A percentile compares a stretch with the other conserved stretches of the same genome.
These are phyloP conservation scores for Celoporthe dispersa DNA, from an alignment of 2,329 filamentous ascomycete species.

Conservation along the genomic window DNA sequence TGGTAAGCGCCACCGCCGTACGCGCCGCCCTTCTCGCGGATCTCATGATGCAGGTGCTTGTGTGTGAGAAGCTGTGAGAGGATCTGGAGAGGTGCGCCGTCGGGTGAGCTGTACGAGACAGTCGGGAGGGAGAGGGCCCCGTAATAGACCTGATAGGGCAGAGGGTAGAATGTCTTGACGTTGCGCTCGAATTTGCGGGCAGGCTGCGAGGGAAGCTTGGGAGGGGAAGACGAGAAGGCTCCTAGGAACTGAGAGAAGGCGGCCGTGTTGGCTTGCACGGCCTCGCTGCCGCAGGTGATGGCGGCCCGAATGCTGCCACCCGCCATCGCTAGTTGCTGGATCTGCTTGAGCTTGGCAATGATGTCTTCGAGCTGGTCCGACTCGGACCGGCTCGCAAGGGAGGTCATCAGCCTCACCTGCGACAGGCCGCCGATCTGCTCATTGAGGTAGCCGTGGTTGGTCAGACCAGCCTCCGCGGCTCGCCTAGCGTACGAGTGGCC, in stretches of 20 bases:
- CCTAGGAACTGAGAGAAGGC: constrained; percentile 74
- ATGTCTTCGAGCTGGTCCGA: constrained; percentile 74
- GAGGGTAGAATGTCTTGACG: constrained; percentile 83
- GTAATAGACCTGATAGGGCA: constrained; percentile 98
- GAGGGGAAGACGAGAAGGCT: constrained; percentile 54
- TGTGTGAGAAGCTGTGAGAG: constrained; percentile 92
- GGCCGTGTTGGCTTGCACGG: constrained; percentile 69
- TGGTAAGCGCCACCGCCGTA: constrained; percentile 92
- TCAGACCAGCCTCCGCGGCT: constrained; percentile 80
- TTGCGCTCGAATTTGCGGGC: constrained; percentile 48
- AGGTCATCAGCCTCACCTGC: constrained; percentile 83
- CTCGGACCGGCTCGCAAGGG: constrained; percentile 73
- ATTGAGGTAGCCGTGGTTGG: constrained; percentile 69
- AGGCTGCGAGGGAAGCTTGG: constrained; percentile 42
- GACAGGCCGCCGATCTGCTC: constrained; percentile 91
- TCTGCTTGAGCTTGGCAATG: constrained; percentile 80
- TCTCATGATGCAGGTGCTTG: constrained; percentile 95
- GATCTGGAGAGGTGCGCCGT: constrained; percentile 82
- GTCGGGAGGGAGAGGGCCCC: constrained; percentile 82
- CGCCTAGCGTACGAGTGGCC: constrained; percentile 87
- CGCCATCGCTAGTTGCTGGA: constrained; percentile 78
- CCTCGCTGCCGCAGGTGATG: constrained; percentile 82
- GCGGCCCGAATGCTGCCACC: constrained; percentile 75
- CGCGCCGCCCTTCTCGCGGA: constrained; percentile 95
- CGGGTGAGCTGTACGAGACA: constrained; percentile 76